These are phyloP conservation scores for Schizopora paradoxa DNA, from an alignment of 1,284 basidiomycete species.

Conservation along the genomic window DNA sequence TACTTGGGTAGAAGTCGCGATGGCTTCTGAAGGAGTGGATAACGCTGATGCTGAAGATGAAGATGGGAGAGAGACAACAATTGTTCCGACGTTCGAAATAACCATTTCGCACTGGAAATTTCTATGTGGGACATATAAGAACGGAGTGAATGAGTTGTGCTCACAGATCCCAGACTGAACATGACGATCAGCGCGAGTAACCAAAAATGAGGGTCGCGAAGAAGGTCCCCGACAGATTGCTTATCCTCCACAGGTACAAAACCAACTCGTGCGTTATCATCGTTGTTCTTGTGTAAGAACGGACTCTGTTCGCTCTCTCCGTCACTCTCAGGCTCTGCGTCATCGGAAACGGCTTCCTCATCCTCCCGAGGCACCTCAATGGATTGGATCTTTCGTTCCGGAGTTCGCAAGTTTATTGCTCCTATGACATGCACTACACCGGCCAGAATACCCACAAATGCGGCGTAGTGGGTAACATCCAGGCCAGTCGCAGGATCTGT, in stretches of 20 bases:
- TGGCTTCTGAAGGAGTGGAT: conserved; percentile 25
- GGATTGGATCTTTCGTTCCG: conserved; percentile 6
- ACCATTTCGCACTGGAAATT: conserved; percentile 67
- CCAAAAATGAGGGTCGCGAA: conserved; percentile 61
- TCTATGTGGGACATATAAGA: conserved; percentile 1
- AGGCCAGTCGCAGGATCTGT: conserved; percentile 43
- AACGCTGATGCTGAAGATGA: conserved; percentile 21
- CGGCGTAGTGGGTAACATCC: conserved; percentile 50
- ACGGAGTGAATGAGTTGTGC: conserved; percentile 25
- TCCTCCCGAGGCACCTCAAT: conserved; percentile 1
- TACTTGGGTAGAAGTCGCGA: conserved; percentile 54
- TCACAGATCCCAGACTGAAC: conserved; percentile 57
- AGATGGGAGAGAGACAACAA: conserved; percentile 57
- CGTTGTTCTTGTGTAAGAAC: conserved; percentile 29
- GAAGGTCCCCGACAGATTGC: conserved; percentile 38
- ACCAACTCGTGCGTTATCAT: conserved; percentile 21
- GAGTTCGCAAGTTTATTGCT: conserved; percentile 38
- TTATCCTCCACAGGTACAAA: conserved; percentile 26
- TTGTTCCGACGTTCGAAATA: conserved; percentile 71
- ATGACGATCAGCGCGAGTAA: conserved; percentile 37
- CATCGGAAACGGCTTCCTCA: conserved; percentile 16
- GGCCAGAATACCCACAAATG: conserved; percentile 50
- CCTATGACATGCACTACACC: conserved; percentile 51
- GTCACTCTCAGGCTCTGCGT: conserved; percentile 21
- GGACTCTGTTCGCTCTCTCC: conserved; percentile 38